phyloP scores from a whole-genome alignment of 2,329 filamentous ascomycete species.

The Periconia macrospinosa region DNA sequence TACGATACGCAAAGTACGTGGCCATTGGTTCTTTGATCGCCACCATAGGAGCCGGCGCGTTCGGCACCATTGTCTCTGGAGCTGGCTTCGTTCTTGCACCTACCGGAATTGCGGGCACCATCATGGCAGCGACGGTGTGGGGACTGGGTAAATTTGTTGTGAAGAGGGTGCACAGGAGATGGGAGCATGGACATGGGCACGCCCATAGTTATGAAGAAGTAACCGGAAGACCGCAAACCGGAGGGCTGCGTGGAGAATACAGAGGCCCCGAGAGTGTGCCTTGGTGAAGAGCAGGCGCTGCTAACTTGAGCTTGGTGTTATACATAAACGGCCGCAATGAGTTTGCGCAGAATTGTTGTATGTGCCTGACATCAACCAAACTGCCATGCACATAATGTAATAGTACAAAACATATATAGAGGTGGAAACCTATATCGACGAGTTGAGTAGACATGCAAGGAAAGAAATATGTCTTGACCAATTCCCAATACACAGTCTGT shows the following conservation, averaged over 20 bases:
- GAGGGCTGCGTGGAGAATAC: conserved; percentile 9
- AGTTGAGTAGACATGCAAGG: no score
- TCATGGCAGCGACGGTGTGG: conserved; percentile 43
- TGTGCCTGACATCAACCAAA: no score
- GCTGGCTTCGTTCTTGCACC: conserved; percentile 48
- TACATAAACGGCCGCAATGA: no score
- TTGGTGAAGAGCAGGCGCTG: conserved; percentile 15
- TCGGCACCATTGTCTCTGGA: conserved; percentile 42
- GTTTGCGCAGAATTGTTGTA: not conserved
- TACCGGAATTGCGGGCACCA: conserved; percentile 43
- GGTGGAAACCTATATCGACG: no score
- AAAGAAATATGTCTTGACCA: not conserved
- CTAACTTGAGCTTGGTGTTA: no score
- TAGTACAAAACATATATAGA: no score
- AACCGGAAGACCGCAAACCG: conserved; percentile 21
- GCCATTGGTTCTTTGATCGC: conserved; percentile 45
- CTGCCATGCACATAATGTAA: no score
- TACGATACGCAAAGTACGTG: conserved; percentile 49
- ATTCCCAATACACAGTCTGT: not conserved
- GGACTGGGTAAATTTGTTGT: conserved; percentile 42
- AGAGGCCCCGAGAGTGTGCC: conserved; percentile 22
- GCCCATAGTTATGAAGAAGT: conserved; percentile 14
- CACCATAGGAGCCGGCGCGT: conserved; percentile 41
- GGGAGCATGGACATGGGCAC: conserved; percentile 22
- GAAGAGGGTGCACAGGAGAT: conserved; percentile 34